Evolutionary conservation across 75 land plant species (phyloP).

Genomic region (Cupressus sempervirens): DNA sequence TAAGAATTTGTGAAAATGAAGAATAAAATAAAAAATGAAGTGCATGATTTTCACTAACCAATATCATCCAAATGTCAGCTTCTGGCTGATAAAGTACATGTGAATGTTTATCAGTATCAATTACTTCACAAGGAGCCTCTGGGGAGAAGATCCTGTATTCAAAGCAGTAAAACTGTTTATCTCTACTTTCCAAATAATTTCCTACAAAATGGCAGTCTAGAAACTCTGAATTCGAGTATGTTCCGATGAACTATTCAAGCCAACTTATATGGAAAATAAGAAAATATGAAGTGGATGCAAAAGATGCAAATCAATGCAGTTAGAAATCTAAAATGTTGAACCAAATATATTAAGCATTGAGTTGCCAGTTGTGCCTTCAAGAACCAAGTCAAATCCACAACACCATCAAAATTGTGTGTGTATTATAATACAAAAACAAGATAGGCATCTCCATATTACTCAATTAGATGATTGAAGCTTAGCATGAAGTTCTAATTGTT

Average conservation of each 20-base stretch:
- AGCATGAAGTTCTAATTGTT: no score
- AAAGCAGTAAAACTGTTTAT: not conserved
- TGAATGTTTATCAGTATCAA: constrained; percentile 78
- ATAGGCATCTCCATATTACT: not conserved
- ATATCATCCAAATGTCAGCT: constrained; percentile 94
- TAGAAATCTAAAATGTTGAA: not conserved
- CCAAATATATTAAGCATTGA: not conserved
- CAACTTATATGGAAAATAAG: not conserved
- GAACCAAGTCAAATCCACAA: not conserved
- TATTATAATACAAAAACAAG: not conserved
- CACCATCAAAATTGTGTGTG: not conserved
- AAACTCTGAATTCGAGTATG: not conserved
- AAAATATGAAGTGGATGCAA: not conserved
- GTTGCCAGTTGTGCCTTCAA: not conserved
- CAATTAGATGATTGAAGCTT: no score
- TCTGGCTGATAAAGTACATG: constrained; percentile 91
- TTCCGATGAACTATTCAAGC: not conserved
- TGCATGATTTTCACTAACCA: constrained; percentile 49
- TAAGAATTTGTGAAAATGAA: not conserved
- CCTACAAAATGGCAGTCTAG: not conserved
- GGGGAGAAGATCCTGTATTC: constrained; percentile 96
- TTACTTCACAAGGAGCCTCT: constrained; percentile 87
- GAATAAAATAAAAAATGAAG: not conserved
- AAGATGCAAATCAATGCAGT: not conserved
- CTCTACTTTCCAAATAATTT: not conserved